phyloP scores from a whole-genome alignment of 306 rosid genomes.

The Castanopsis chinensis region DNA sequence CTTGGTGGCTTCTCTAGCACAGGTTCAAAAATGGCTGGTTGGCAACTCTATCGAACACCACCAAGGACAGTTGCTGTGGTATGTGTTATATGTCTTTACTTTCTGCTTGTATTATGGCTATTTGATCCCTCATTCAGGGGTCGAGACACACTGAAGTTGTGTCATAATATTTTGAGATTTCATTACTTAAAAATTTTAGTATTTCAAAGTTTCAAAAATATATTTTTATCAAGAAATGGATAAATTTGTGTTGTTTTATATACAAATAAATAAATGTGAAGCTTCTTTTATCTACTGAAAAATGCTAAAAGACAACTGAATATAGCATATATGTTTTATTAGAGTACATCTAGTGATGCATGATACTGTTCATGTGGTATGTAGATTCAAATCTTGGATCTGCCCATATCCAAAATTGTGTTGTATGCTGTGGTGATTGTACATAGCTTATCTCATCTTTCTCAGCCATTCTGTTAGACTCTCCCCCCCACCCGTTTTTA shows the following conservation, averaged over 20 bases:
- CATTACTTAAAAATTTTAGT: neutral
- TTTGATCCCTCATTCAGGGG: neutral
- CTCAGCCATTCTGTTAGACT: too few relatives aligned
- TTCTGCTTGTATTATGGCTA: constrained; percentile 3
- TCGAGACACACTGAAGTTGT: neutral
- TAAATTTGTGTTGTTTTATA: neutral
- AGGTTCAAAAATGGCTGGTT: constrained; percentile 80
- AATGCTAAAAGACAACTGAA: too few relatives aligned
- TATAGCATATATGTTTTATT: too few relatives aligned
- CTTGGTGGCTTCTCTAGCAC: constrained; percentile 77
- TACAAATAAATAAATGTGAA: neutral
- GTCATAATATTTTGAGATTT: neutral
- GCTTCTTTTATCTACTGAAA: neutral
- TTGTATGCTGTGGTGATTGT: too few relatives aligned
- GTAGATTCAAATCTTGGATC: too few relatives aligned
- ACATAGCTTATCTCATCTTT: neutral
- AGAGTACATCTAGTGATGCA: too few relatives aligned
- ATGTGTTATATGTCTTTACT: constrained; percentile 23
- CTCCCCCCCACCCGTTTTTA: too few relatives aligned
- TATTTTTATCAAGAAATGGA: neutral
- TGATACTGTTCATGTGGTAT: too few relatives aligned
- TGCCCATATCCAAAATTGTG: too few relatives aligned
- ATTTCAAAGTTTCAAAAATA: neutral
- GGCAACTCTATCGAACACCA: constrained; percentile 98
- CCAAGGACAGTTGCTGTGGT: constrained; percentile 90